Percentiles rank a stretch among this genome's conserved stretches.
phyloP scores from a whole-genome alignment of 2,329 filamentous ascomycete species.

The Colletotrichum cereale region DNA sequence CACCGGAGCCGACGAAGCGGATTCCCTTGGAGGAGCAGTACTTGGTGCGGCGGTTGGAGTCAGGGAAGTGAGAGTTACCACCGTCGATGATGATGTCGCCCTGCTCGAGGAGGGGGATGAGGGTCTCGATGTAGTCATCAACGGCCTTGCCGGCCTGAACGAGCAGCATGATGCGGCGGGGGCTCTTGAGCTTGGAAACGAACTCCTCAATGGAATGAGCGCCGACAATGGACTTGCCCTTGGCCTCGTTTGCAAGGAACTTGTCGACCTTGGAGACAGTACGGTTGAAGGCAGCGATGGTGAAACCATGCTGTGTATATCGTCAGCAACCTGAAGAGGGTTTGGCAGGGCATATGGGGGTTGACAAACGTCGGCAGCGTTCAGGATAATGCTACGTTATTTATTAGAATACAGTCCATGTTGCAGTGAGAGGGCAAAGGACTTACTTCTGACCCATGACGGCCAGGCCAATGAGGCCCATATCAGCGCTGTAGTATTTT shows the following conservation, averaged over 20 bases:
- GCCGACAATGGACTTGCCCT: constrained; percentile 95
- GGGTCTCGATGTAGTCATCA: constrained; percentile 97
- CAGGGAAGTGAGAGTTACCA: constrained; percentile 99
- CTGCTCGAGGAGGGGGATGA: constrained; percentile 83
- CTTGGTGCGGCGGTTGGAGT: constrained; percentile 96
- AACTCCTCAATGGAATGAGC: constrained; percentile 96
- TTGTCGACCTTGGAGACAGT: constrained; percentile 98
- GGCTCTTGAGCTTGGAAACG: constrained; percentile 94
- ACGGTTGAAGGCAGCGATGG: constrained; percentile 98
- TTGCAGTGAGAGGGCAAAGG: too few species aligned
- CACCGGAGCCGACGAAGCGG: constrained; percentile 95
- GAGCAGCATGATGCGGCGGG: constrained; percentile 97
- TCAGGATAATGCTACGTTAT: constrained; percentile 87
- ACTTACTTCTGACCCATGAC: constrained; percentile 75
- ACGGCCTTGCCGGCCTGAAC: constrained; percentile 99
- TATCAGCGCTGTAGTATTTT: constrained; percentile 77
- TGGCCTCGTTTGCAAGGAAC: constrained; percentile 91
- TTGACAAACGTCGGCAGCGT: constrained; percentile 76
- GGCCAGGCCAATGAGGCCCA: constrained; percentile 92
- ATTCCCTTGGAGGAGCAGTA: constrained; percentile 91
- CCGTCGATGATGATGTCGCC: constrained; percentile 99
- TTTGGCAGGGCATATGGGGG: not conserved
- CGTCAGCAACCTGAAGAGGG: constrained; percentile 10
- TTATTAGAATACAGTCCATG: constrained; percentile 16
- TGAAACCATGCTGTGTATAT: constrained; percentile 77